phyloP scores from a whole-genome alignment of 179 eudicot genomes.

The Beta lomatogona region DNA sequence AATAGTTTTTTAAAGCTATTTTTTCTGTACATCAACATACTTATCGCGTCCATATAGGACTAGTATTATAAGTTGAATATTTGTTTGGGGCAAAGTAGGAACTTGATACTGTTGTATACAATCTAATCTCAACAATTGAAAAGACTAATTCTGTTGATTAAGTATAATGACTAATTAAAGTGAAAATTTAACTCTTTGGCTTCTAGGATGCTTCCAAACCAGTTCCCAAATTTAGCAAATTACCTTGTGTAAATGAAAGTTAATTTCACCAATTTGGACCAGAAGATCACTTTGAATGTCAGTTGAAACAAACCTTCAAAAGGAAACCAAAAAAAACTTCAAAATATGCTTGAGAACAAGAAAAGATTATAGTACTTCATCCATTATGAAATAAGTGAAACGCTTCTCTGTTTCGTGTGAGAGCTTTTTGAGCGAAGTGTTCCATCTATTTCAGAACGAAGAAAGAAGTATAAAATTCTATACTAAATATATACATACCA shows the following conservation, averaged over 20 bases:
- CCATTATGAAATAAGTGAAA: neutral
- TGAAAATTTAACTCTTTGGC: neutral
- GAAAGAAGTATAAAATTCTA: no score
- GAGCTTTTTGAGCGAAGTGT: no score
- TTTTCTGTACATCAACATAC: no score
- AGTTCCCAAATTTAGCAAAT: neutral
- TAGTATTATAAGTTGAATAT: neutral
- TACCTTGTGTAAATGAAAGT: conserved; percentile 95
- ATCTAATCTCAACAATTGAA: neutral
- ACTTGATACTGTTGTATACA: neutral
- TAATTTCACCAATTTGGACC: conserved; percentile 76
- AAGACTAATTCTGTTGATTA: neutral
- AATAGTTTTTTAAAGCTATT: no score
- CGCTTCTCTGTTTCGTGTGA: neutral
- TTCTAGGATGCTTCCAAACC: neutral
- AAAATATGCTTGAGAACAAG: neutral
- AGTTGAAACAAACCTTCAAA: conserved; percentile 75
- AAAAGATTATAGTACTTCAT: neutral
- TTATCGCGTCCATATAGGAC: no score
- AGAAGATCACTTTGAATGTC: conserved; percentile 90
- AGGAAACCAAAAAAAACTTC: conserved; percentile 2
- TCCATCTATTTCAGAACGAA: no score
- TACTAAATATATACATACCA: conserved; percentile 49
- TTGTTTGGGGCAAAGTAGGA: neutral
- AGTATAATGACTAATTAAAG: neutral